Evolutionary conservation across 768 basidiomycete species (phyloP), one percentile per base, ranked within the genome.

Genomic region (Chalciporus pseudorubinellus): DNA sequence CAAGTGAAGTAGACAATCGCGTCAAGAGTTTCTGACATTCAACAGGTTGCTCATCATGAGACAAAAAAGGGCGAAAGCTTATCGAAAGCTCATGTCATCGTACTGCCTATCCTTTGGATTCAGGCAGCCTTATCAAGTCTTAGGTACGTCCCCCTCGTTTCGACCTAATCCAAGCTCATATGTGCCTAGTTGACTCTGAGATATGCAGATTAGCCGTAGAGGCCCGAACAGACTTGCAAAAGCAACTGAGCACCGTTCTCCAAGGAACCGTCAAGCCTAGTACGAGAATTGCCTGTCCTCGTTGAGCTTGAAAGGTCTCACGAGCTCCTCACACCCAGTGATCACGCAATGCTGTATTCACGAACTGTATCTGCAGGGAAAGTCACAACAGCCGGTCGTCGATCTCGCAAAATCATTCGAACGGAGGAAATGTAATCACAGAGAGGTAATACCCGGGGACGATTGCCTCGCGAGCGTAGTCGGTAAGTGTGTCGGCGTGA

Each of bases 301-400:
- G 55, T 63, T 45, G 43, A 13, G 43, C 53, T 18, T n/a, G 26
- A 19, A 44, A 44, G 18, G 40, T 48, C 65, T 72, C 63, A 74
- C 77, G 65, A 70, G 72, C 72, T 28, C 74, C 76, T 72, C 72
- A 69, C 69, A 69, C 69, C 59, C 59, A 98, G 97, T 99, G 95
- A 98, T 99, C 68, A 98, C 97, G 0, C 95, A 98, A 66, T 99
- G 97, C 69, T 95, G 87, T 65, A 93, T 99, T 38, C 85, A 94
- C 58, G 91, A 92, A 64, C 78, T 99, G 2, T 98, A 99, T 72
- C 78, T 92, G 3, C 81, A 87, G 50, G 94, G 92, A 12, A 82
- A 79, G 52, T 63, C 76, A 2, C 79, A 80, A 26, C 94, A 98
- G 64, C 71, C 80, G 0, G 81, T 85, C 0, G 85, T 92, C 0